These are phyloP conservation scores for Vigna radiata DNA, from an alignment of 306 rosid species.

Conservation along the genomic window DNA sequence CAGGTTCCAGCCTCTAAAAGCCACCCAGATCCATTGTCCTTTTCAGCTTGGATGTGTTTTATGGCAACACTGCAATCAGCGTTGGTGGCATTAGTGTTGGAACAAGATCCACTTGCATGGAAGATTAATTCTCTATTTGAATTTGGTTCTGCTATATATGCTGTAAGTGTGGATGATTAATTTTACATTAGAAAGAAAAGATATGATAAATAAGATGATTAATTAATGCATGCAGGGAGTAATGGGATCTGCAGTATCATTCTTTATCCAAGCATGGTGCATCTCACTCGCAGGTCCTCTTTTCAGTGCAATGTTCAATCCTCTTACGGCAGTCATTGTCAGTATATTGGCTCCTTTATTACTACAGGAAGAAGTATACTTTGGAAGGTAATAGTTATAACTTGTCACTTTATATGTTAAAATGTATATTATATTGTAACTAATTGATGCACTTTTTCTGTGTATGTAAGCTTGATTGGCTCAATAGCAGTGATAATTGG, in stretches of 20 bases:
- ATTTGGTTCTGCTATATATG: constrained; percentile 33
- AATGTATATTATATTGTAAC: no score
- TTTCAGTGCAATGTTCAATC: constrained; percentile 61
- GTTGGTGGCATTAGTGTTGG: constrained; percentile 38
- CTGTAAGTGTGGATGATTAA: constrained; percentile 29
- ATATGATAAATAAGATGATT: background rate
- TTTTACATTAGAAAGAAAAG: background rate
- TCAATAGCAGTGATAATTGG: constrained; percentile 58
- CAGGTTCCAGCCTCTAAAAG: constrained; percentile 62
- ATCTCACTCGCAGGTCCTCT: constrained; percentile 57
- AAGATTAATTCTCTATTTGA: constrained; percentile 46
- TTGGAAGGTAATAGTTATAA: constrained; percentile 49
- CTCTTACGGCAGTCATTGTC: constrained; percentile 54
- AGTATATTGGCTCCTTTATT: constrained; percentile 57
- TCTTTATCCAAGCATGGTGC: constrained; percentile 64
- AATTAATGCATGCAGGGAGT: constrained; percentile 55
- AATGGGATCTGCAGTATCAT: constrained; percentile 53
- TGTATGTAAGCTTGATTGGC: constrained; percentile 52
- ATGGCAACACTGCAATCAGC: constrained; percentile 55
- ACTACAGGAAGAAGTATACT: constrained; percentile 54
- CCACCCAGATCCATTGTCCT: constrained; percentile 57
- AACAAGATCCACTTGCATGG: constrained; percentile 54
- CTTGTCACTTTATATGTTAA: no score
- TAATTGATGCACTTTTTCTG: background rate
- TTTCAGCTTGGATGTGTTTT: constrained; percentile 72